These are phyloP conservation scores for Pseudogymnoascus sp. DNA, from an alignment of 2,329 filamentous ascomycete species.

Conservation along the genomic window DNA sequence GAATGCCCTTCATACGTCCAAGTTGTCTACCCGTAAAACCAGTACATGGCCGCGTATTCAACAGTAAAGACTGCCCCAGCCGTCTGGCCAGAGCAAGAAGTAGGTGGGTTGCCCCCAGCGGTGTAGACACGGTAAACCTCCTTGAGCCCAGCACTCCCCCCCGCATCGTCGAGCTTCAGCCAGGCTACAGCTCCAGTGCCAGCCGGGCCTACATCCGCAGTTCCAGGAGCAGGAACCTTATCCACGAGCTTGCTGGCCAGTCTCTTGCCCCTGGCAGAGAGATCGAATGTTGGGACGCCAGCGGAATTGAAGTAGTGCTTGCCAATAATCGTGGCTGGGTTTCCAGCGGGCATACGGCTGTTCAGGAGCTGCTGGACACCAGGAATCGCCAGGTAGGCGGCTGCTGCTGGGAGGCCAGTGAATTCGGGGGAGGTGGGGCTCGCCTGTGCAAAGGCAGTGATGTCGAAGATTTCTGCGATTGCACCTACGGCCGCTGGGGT, in stretches of 20 bases:
- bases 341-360: neutral
- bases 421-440: conserved; percentile 12
- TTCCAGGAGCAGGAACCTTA: conserved; percentile 19
- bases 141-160: conserved; percentile 15
- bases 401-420: conserved; percentile 15
- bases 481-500: conserved; percentile 21
- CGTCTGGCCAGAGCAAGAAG: conserved; percentile 14
- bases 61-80: conserved; percentile 14
- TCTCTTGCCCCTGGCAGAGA: conserved; percentile 17
- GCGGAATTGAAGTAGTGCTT: conserved; percentile 25
- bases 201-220: conserved; percentile 18
- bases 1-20: neutral
- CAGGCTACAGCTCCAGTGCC: conserved; percentile 25
- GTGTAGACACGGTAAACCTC: conserved; percentile 26
- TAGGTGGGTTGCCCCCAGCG: conserved; percentile 19
- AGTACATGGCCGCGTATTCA: conserved; percentile 25
- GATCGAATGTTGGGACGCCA: conserved; percentile 23
- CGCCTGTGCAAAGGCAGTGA: conserved; percentile 19
- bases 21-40: conserved; percentile 17
- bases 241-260: conserved; percentile 19
- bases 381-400: conserved; percentile 17
- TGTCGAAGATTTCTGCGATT: conserved; percentile 26
- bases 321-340: neutral
- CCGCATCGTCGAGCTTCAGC: conserved; percentile 22
- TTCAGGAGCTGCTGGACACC: neutral